Evolutionary conservation across 495 filamentous ascomycete species (phyloP).

Genomic region (Annulohypoxylon moriforme): DNA sequence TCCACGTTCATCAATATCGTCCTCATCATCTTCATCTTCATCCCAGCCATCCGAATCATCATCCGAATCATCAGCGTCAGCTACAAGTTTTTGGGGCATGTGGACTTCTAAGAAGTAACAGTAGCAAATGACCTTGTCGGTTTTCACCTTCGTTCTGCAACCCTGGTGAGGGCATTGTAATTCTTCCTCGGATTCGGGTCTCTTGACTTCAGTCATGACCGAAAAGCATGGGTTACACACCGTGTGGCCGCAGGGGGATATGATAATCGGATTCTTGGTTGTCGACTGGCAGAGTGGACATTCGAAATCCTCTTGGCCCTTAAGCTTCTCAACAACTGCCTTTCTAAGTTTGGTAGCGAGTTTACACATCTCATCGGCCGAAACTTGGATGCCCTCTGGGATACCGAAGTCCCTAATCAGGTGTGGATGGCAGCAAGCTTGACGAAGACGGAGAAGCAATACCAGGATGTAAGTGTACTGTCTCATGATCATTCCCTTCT

Average conservation of each 20-base stretch:
- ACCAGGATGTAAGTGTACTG: constrained; percentile 89
- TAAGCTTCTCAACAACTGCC: constrained; percentile 76
- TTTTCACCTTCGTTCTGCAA: constrained; percentile 73
- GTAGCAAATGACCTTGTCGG: constrained; percentile 77
- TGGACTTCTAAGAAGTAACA: constrained; percentile 80
- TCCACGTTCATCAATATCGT: constrained; percentile 54
- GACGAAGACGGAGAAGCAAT: constrained; percentile 86
- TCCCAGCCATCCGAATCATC: constrained; percentile 44
- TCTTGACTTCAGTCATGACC: constrained; percentile 71
- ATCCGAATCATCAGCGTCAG: constrained; percentile 45
- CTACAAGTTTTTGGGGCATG: constrained; percentile 60
- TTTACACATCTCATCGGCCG: constrained; percentile 67
- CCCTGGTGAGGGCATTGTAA: constrained; percentile 72
- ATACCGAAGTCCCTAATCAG: constrained; percentile 82
- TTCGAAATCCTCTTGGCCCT: constrained; percentile 65
- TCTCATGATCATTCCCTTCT: constrained; percentile 74
- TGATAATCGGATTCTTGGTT: constrained; percentile 78
- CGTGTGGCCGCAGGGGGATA: constrained; percentile 87
- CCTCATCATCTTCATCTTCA: constrained; percentile 54
- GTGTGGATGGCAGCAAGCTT: constrained; percentile 93
- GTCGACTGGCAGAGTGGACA: constrained; percentile 88
- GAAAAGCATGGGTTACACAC: constrained; percentile 84
- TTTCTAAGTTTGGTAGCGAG: constrained; percentile 72
- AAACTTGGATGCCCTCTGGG: constrained; percentile 55
- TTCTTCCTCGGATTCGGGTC: constrained; percentile 68